Conservation (phyloP, 2,329 filamentous ascomycete genomes). For the Colletotrichum camelliae region DNA sequence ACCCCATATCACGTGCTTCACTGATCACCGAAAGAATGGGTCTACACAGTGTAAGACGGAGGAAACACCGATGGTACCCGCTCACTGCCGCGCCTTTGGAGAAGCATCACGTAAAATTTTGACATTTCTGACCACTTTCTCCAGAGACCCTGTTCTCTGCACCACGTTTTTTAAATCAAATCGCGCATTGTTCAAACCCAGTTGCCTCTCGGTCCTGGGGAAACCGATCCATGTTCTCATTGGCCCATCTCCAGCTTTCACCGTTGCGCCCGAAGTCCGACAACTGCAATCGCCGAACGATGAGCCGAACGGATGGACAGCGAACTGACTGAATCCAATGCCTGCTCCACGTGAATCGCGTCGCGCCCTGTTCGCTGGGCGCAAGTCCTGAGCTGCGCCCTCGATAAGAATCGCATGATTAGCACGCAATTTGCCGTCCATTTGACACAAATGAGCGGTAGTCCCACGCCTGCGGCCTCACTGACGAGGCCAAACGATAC, state of each 20-base stretch:
- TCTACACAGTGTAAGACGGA: not conserved
- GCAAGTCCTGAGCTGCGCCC: not conserved
- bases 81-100: not conserved
- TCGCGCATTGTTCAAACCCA: not conserved
- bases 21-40: not conserved
- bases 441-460: not conserved
- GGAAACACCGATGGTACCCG: slow-evolving; percentile 10
- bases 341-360: not conserved
- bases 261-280: not conserved
- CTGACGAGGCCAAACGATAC: not conserved
- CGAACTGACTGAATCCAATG: not conserved
- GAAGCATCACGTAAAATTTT: slow-evolving; percentile 17
- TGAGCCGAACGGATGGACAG: not conserved
- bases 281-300: not conserved
- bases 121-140: not conserved
- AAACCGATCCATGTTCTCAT: not conserved
- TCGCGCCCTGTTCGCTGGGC: not conserved
- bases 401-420: not conserved
- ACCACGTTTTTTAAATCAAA: not conserved
- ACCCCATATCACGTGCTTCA: slow-evolving; percentile 4
- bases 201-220: not conserved
- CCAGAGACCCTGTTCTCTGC: slow-evolving; percentile 1
- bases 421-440: not conserved
- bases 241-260: not conserved
- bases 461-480: not conserved